Evolutionary conservation across 345 rosid species (phyloP).

Genomic region (Excoecaria agallocha): DNA sequence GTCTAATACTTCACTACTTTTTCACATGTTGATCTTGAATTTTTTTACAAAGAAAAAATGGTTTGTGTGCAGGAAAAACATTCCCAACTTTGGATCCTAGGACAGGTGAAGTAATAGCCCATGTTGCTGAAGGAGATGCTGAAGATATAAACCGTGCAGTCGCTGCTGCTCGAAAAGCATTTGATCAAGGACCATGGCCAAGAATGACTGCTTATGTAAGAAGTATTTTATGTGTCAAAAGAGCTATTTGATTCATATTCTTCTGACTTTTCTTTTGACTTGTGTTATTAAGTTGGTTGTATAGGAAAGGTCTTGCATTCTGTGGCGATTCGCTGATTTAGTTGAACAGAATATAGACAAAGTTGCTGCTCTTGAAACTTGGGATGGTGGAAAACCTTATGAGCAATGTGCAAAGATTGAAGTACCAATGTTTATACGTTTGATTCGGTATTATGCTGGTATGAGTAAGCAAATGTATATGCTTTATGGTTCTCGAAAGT

Average conservation of each 20-base stretch:
- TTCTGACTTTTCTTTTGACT: no score
- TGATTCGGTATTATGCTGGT: slow-evolving; percentile 79
- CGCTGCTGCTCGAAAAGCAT: slow-evolving; percentile 84
- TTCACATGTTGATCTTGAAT: no score
- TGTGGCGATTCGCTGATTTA: slow-evolving; percentile 68
- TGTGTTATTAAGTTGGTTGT: neutral
- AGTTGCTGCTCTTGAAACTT: slow-evolving; percentile 68
- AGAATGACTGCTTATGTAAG: slow-evolving; percentile 76
- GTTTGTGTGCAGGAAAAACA: slow-evolving; percentile 43
- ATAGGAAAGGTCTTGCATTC: slow-evolving; percentile 69
- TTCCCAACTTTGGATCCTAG: slow-evolving; percentile 82
- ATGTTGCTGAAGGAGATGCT: slow-evolving; percentile 81
- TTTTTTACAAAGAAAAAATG: no score
- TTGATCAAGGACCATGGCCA: slow-evolving; percentile 95
- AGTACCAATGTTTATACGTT: slow-evolving; percentile 57
- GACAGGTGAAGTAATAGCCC: slow-evolving; percentile 70
- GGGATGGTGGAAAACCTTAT: slow-evolving; percentile 80
- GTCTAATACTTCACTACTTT: neutral
- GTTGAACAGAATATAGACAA: slow-evolving; percentile 70
- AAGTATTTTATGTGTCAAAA: no score
- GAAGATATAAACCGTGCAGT: slow-evolving; percentile 80
- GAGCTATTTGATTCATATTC: no score
- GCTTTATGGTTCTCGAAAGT: no score
- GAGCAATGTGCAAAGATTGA: slow-evolving; percentile 64
- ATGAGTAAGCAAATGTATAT: neutral